These are phyloP conservation scores for Garcia nutans DNA, from an alignment of 345 rosid species.

Conservation along the genomic window DNA sequence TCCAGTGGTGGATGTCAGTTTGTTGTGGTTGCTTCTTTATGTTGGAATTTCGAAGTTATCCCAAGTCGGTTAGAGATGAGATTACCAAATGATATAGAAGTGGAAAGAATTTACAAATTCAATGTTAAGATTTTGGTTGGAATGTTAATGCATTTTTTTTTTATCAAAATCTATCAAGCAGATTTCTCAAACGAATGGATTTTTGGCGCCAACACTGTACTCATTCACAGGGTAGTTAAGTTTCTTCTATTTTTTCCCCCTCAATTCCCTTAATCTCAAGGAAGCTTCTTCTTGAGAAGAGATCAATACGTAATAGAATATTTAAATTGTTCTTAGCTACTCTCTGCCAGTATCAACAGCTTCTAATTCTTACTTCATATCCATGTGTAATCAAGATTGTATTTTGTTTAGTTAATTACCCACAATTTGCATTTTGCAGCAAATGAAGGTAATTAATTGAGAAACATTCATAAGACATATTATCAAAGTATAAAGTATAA, in stretches of 20 bases:
- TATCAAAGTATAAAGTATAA: no score
- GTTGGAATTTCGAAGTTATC: no score
- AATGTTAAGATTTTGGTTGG: no score
- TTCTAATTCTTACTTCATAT: no score
- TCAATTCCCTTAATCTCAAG: slow-evolving; percentile 62
- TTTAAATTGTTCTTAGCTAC: no score
- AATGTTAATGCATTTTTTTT: no score
- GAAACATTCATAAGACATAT: not conserved
- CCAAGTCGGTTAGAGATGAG: no score
- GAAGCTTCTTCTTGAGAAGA: slow-evolving; percentile 32
- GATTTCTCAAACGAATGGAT: no score
- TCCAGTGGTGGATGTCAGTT: slow-evolving; percentile 72
- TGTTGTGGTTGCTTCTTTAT: slow-evolving; percentile 63
- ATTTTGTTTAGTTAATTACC: not conserved
- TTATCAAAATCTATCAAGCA: no score
- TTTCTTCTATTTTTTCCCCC: slow-evolving; percentile 62
- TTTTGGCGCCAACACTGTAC: slow-evolving; percentile 18
- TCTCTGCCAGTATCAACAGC: not conserved
- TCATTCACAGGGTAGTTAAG: slow-evolving; percentile 47
- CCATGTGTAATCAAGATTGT: no score
- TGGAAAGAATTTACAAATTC: no score
- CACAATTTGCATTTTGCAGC: not conserved
- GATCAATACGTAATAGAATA: not conserved
- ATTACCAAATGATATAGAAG: no score
- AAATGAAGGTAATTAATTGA: not conserved